A percentile compares a stretch with the other conserved stretches of the same genome.
These are phyloP conservation scores for Schoenoplectus tabernaemontani DNA, from an alignment of 202 grass and related monocot genomes.

Conservation along the genomic window DNA sequence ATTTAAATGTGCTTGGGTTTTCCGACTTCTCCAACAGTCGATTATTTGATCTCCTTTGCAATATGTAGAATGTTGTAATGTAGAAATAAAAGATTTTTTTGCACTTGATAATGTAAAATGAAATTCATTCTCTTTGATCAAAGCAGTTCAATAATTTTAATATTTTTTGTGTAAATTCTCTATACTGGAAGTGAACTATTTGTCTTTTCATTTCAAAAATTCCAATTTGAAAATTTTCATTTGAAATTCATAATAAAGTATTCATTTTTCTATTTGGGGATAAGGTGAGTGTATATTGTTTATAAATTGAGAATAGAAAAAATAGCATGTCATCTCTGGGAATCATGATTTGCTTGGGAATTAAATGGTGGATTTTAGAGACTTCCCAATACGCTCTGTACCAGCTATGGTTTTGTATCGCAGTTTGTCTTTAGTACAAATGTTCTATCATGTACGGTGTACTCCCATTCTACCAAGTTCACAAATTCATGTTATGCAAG, in stretches of 20 bases:
- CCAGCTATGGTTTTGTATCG: not conserved
- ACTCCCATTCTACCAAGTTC: too few species aligned
- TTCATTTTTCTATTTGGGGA: not conserved
- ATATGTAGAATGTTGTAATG: slow-evolving; percentile 13
- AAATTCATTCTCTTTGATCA: not conserved
- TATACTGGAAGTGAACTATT: not conserved
- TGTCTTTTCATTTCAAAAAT: not conserved
- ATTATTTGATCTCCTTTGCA: not conserved
- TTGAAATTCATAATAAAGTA: not conserved
- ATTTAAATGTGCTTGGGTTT: slow-evolving; percentile 4
- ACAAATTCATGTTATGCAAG: not conserved
- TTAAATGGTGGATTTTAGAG: not conserved
- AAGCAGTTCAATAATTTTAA: not conserved
- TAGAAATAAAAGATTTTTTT: slow-evolving; percentile 1
- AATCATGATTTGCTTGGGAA: not conserved
- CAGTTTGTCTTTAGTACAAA: too few species aligned
- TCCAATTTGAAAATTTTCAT: not conserved
- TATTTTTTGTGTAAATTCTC: not conserved
- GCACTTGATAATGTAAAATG: not conserved
- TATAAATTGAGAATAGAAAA: not conserved
- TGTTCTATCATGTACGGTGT: too few species aligned
- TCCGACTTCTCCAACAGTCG: not conserved
- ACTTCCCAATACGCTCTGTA: not conserved
- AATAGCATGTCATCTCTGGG: not conserved
- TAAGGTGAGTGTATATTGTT: not conserved